Evolutionary conservation across 768 basidiomycete species (phyloP), one percentile per base, ranked within the genome.

Genomic region (Roridomyces roridus): DNA sequence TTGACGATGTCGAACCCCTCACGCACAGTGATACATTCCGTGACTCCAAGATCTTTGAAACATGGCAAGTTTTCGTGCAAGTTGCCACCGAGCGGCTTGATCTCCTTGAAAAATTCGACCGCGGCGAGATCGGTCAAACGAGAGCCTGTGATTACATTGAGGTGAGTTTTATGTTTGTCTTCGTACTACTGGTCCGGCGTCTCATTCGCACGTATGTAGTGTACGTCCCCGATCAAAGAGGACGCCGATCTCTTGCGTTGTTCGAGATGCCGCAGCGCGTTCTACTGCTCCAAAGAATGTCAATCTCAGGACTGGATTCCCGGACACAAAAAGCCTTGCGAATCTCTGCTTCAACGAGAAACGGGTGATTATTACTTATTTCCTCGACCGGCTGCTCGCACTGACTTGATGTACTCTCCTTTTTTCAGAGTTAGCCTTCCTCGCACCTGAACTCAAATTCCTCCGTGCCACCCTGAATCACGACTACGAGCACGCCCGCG

Each of bases 231-330:
- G n/a, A n/a, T n/a, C n/a, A n/a, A n/a, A 7, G 35, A 41, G 24
- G 40, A 55, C n/a, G 39, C 31, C 17, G 40, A 4, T 0, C 40
- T 55, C 46, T 20, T 24, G 53, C 53, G 8, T n/a, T n/a, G n/a
- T n/a, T n/a, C n/a, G n/a, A n/a, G n/a, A n/a, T n/a, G n/a, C n/a
- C n/a, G n/a, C n/a, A n/a, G n/a, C n/a, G n/a, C n/a, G n/a, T 55
- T 55, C 21, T 55, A 55, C 53, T 55, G 53, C 45, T 55, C 53
- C 5, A 28, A 35, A 14, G 29, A 39, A 14, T 55, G 53, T 17
- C 53, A 55, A 24, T 15, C 46, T 9, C 46, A 37, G n/a, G 53
- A 55, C 40, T 55, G 53, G 53, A 15, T n/a, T n/a, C n/a, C 20
- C 23, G 46, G 46, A 4, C 53, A 55, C 46, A 37, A 40, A 37